A percentile compares a stretch with the other conserved stretches of the same genome.
These are phyloP conservation scores for Eruca vesicaria DNA, from an alignment of 441 rosid species.

Conservation along the genomic window DNA sequence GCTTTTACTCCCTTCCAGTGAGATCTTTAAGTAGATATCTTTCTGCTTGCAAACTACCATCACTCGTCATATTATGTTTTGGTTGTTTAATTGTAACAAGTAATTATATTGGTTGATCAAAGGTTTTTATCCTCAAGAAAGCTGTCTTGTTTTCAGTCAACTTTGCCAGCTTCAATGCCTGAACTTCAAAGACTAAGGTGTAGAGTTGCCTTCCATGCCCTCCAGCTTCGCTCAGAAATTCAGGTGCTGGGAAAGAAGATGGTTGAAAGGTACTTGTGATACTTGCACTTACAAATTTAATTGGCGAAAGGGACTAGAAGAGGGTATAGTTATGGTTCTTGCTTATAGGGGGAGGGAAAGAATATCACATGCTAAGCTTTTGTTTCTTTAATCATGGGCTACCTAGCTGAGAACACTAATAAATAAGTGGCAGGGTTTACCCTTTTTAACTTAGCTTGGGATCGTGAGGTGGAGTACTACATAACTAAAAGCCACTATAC, in stretches of 20 bases:
- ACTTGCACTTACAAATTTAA: background rate
- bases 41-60: constrained; percentile 18
- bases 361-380: constrained; percentile 11
- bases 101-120: background rate
- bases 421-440: background rate
- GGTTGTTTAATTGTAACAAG: background rate
- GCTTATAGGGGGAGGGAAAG: background rate
- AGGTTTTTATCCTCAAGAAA: background rate
- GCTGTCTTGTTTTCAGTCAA: constrained; percentile 53
- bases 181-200: constrained; percentile 97
- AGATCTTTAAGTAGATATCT: constrained; percentile 5
- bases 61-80: background rate
- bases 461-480: background rate
- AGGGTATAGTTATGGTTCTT: background rate
- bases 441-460: background rate
- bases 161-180: constrained; percentile 76
- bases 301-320: background rate
- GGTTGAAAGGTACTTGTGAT: constrained; percentile 68
- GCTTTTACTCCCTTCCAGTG: background rate
- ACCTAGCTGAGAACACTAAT: constrained; percentile 4
- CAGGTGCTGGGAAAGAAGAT: constrained; percentile 73
- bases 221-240: constrained; percentile 86
- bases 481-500: background rate
- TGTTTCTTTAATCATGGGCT: background rate
- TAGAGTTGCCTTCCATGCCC: constrained; percentile 95